A percentile compares a stretch with the other conserved stretches of the same genome.
phyloP scores from a whole-genome alignment of 2,329 filamentous ascomycete genomes.

The Pseudopithomyces maydicus region DNA sequence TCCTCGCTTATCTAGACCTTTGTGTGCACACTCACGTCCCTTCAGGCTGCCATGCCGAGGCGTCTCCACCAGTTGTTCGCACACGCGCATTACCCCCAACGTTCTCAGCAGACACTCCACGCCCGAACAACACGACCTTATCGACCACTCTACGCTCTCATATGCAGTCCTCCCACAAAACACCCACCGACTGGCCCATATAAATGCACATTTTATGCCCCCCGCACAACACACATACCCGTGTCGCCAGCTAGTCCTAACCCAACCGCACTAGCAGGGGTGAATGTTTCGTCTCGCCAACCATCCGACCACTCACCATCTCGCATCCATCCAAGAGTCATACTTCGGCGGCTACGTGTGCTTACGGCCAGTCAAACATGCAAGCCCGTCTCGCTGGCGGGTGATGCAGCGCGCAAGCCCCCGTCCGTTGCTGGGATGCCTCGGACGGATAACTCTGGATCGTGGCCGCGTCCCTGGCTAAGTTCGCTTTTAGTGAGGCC shows the following conservation, averaged over 20 bases:
- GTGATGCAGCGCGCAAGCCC: background rate
- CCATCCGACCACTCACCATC: conserved; percentile 27
- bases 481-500: background rate
- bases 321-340: conserved; percentile 28
- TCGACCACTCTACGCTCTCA: background rate
- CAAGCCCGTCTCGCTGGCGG: conserved; percentile 31
- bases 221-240: background rate
- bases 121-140: background rate
- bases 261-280: background rate
- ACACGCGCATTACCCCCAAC: too few relatives aligned
- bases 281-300: background rate
- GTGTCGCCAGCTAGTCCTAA: background rate
- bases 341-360: conserved; percentile 22
- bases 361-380: conserved; percentile 38
- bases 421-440: conserved; percentile 17
- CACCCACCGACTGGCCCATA: background rate
- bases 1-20: too few relatives aligned
- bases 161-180: background rate
- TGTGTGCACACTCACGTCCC: too few relatives aligned
- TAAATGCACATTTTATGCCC: conserved; percentile 3
- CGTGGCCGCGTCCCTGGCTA: conserved; percentile 21
- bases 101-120: too few relatives aligned
- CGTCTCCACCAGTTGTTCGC: too few relatives aligned
- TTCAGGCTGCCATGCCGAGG: too few relatives aligned
- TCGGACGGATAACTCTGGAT: conserved; percentile 36